A percentile compares a stretch with the other conserved stretches of the same genome.
Conservation (phyloP, 192 early-diverging fungal species). For the Linderina pennispora region DNA sequence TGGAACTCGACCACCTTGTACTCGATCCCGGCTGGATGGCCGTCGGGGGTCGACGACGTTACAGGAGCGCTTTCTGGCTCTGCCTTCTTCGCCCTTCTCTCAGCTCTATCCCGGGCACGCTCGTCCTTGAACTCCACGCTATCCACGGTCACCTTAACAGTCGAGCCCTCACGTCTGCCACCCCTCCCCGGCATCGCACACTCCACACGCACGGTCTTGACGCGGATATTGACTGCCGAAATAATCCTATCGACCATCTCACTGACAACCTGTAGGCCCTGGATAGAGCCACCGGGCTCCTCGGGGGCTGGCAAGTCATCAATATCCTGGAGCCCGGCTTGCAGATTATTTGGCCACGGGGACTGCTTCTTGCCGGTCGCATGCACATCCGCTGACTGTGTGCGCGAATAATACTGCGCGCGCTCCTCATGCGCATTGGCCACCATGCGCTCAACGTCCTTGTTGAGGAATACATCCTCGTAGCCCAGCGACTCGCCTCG, state of each 20-base stretch:
- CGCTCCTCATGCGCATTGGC: conserved; percentile 42
- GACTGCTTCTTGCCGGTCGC: no score
- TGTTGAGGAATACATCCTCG: conserved; percentile 48
- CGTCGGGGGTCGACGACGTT: conserved; percentile 6
- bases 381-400: background rate
- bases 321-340: background rate
- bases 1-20: conserved; percentile 40
- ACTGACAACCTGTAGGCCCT: conserved; percentile 71
- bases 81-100: no score
- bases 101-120: conserved; percentile 7
- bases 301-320: conserved; percentile 28
- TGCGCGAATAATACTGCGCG: conserved; percentile 23
- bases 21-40: conserved; percentile 35
- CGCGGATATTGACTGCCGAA: conserved; percentile 68
- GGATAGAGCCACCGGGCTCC: conserved; percentile 36
- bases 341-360: background rate
- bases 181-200: conserved; percentile 13
- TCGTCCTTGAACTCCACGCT: conserved; percentile 42
- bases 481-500: conserved; percentile 54
- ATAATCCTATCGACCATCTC: conserved; percentile 81
- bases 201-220: conserved; percentile 39
- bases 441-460: conserved; percentile 45
- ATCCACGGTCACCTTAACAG: conserved; percentile 41
- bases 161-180: no score
- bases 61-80: no score